These are phyloP conservation scores for Cunninghamia lanceolata DNA, from an alignment of 75 land plant genomes.

Conservation along the genomic window DNA sequence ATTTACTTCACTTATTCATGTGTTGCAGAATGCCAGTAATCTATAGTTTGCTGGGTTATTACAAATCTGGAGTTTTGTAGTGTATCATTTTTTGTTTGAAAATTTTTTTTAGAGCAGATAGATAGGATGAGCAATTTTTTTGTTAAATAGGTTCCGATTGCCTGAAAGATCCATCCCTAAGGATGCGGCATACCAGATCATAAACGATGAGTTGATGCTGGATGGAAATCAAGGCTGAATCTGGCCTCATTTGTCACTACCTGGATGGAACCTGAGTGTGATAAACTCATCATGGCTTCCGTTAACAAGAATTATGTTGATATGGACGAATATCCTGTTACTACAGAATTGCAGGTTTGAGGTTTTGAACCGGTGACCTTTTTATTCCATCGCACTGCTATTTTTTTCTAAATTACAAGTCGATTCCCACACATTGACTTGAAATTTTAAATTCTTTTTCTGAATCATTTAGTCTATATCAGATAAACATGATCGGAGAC, in stretches of 20 bases:
- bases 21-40: too few relatives aligned
- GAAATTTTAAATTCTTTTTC: background rate
- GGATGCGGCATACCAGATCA: conserved; percentile 40
- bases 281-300: too few relatives aligned
- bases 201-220: conserved; percentile 37
- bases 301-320: too few relatives aligned
- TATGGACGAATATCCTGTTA: conserved; percentile 14
- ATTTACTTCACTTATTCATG: background rate
- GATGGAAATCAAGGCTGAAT: conserved; percentile 39
- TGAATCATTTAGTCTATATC: too few relatives aligned
- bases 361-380: too few relatives aligned
- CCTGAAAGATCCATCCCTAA: conserved; percentile 26
- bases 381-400: too few relatives aligned
- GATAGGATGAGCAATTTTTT: too few relatives aligned
- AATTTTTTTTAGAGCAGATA: background rate
- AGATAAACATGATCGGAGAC: too few relatives aligned
- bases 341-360: conserved; percentile 35
- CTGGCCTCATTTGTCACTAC: conserved; percentile 39
- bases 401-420: background rate
- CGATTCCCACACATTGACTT: background rate
- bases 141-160: conserved; percentile 13
- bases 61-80: conserved; percentile 5
- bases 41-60: too few relatives aligned
- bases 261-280: conserved; percentile 42
- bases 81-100: background rate